Base-by-base conservation (phyloP, 1,284 basidiomycete species). In the Sporisorium exsertum region DNA sequence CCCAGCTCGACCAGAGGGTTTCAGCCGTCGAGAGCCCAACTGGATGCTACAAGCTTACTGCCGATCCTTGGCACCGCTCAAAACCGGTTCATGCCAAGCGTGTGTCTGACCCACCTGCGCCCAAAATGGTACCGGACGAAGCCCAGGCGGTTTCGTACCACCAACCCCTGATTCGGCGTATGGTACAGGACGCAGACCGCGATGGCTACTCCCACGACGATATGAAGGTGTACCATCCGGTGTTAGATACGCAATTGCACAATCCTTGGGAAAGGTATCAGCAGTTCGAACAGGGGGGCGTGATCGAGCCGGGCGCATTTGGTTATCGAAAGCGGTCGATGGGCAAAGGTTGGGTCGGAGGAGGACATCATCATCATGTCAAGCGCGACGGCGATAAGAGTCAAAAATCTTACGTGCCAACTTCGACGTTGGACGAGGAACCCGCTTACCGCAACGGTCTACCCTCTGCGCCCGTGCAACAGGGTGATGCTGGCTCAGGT, bases 241-340 rank as follows among this genome's bases (percentile, higher is more conserved):
- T 62, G 2, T 40, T 63, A 46, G 60, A 46, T 0, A 72, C 33
- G 13, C 67, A 70, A 26, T 24, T 42, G 10, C n/a, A 70, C 15
- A 62, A 70, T 49, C 67, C 67, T 40, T 70, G 67, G 67, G 20
- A n/a, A n/a, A 50, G 57, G n/a, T 43, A 32, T 3, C 22, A 49
- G n/a, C 6, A n/a, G 1, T 13, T 24, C 10, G 3, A 50, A 56
- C 10, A 29, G 13, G 20, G 33, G 2, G 35, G 15, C 13, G 24
- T 16, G 24, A 5, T 45, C 16, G 16, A 9, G 1, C 40, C 24
- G 8, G 52, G 52, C 3, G 27, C 16, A 8, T 68, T 53, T 12
- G 59, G 51, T 8, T n/a, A 49, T 47, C 33, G 60, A 3, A 70
- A 60, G 37, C 35, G 67, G 3, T 69, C 26, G 47, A 33, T 47